phyloP scores from a whole-genome alignment of 1,284 basidiomycete species.

The Puccinia triticina region DNA sequence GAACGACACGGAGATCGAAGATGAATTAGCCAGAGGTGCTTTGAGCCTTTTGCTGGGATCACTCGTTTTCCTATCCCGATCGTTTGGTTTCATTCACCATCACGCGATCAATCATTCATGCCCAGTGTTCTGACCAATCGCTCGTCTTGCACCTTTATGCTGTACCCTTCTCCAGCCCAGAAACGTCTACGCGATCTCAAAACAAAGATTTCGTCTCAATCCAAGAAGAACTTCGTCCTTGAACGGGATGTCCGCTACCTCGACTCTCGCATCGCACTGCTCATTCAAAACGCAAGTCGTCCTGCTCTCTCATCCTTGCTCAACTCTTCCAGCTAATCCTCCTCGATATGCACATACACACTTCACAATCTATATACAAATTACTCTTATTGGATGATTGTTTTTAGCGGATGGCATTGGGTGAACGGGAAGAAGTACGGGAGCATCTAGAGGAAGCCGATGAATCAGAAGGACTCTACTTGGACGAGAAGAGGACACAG shows the following conservation, averaged over 20 bases:
- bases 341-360: neutral
- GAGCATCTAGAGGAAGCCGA: slow-evolving; percentile 93
- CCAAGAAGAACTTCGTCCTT: slow-evolving; percentile 98
- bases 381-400: neutral
- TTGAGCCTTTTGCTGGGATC: neutral
- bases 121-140: neutral
- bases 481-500: slow-evolving; percentile 83
- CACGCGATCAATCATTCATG: neutral
- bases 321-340: neutral
- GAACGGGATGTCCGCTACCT: slow-evolving; percentile 98
- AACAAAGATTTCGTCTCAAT: slow-evolving; percentile 94
- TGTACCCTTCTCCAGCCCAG: slow-evolving; percentile 70
- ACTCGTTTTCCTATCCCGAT: neutral
- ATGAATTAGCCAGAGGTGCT: slow-evolving; percentile 87
- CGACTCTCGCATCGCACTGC: slow-evolving; percentile 91
- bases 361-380: slow-evolving; percentile 65
- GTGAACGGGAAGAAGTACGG: slow-evolving; percentile 76
- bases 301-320: neutral
- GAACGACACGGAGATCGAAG: slow-evolving; percentile 97
- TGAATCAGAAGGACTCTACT: slow-evolving; percentile 80
- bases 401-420: slow-evolving; percentile 58
- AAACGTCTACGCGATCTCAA: slow-evolving; percentile 94
- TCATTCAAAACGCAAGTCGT: slow-evolving; percentile 87
- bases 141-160: neutral
- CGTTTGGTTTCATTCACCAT: neutral